These are phyloP conservation scores for Magnaporthiopsis incrustans DNA, from an alignment of 2,329 filamentous ascomycete genomes.

Conservation along the genomic window DNA sequence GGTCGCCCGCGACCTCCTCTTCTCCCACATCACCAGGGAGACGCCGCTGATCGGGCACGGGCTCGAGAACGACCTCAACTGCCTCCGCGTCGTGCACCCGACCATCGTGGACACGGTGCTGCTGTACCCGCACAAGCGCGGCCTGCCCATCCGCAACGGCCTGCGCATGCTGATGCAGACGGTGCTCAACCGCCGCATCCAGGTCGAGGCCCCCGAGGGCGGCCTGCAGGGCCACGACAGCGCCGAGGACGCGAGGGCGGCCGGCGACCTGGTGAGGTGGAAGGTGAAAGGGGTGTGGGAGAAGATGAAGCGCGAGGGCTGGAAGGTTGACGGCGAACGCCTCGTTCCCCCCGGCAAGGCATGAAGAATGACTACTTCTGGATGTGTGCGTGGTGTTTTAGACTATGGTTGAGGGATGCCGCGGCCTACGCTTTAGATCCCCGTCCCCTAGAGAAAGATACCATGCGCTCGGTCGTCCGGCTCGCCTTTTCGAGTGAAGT, in stretches of 20 bases:
- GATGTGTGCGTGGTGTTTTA: background rate
- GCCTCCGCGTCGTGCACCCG: conserved; percentile 24
- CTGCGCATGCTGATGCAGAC: conserved; percentile 66
- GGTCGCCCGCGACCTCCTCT: conserved; percentile 68
- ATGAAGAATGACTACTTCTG: background rate
- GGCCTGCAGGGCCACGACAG: conserved; percentile 71
- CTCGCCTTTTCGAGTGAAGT: background rate
- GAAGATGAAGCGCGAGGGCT: conserved; percentile 57
- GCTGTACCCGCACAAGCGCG: conserved; percentile 69
- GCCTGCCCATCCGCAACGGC: conserved; percentile 68
- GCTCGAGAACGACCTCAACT: conserved; percentile 91
- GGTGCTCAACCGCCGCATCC: conserved; percentile 70
- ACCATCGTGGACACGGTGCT: conserved; percentile 16
- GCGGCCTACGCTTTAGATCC: background rate
- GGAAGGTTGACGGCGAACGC: conserved; percentile 47
- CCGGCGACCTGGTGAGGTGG: conserved; percentile 73
- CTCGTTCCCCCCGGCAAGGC: conserved; percentile 29
- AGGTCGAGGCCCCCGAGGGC: conserved; percentile 48
- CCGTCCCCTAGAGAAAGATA: background rate
- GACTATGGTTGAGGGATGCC: background rate
- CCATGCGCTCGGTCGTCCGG: background rate
- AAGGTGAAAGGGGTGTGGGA: conserved; percentile 66
- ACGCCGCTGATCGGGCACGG: conserved; percentile 90
- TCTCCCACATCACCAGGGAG: conserved; percentile 62
- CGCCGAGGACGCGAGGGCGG: conserved; percentile 81